Conservation (phyloP, 2,329 filamentous ascomycete species). For the Alternaria sp. region DNA sequence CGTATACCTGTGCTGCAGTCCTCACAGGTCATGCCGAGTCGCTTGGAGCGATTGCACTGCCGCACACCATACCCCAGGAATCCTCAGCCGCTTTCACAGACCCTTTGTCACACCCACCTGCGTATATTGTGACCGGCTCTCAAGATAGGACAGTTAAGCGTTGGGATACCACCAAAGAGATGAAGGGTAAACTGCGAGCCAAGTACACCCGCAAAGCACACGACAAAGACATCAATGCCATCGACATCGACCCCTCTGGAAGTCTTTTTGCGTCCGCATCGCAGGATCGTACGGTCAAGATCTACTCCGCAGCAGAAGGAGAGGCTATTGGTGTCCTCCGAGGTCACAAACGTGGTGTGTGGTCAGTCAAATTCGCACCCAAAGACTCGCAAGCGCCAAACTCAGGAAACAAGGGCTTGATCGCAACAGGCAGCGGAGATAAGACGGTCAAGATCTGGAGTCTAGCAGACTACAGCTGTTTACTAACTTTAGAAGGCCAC, state of each 20-base stretch:
- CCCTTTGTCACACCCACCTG: constrained; percentile 80
- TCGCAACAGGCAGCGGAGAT: constrained; percentile 92
- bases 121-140: constrained; percentile 89
- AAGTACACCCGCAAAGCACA: constrained; percentile 93
- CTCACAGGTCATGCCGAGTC: constrained; percentile 96
- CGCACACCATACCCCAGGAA: constrained; percentile 72
- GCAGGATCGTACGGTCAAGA: constrained; percentile 96
- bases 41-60: constrained; percentile 86
- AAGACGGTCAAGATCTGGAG: constrained; percentile 98
- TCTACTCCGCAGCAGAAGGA: constrained; percentile 90
- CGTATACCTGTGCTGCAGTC: constrained; percentile 80
- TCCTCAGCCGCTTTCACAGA: constrained; percentile 75
- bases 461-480: constrained; percentile 87
- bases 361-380: constrained; percentile 92
- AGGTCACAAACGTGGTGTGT: constrained; percentile 93
- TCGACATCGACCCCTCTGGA: constrained; percentile 78
- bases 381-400: constrained; percentile 69
- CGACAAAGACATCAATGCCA: constrained; percentile 97
- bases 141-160: constrained; percentile 96
- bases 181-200: constrained; percentile 69
- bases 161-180: constrained; percentile 74
- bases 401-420: constrained; percentile 77
- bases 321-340: constrained; percentile 90
- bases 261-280: constrained; percentile 95
- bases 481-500: constrained; percentile 95